Percentiles rank a stretch among this genome's conserved stretches.
Conservation (phyloP, 1,284 basidiomycete species). For the Leccinum pachyderme region DNA sequence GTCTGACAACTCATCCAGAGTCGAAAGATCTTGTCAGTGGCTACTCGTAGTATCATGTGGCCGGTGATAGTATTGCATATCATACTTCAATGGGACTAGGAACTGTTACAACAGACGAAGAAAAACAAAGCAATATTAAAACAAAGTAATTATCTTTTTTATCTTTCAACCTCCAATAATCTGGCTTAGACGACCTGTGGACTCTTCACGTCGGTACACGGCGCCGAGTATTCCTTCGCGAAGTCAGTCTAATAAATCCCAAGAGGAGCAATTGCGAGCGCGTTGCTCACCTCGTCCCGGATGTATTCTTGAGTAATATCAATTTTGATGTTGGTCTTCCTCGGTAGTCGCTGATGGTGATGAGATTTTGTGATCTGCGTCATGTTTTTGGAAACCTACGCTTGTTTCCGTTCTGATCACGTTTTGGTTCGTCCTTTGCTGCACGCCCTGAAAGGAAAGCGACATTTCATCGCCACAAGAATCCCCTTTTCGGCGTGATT, state of each 20-base stretch:
- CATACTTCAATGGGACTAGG: no score
- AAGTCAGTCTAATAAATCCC: constrained; percentile 3
- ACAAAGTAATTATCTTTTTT: not conserved
- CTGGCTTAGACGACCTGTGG: constrained; percentile 19
- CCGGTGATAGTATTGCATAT: no score
- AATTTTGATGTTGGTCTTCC: constrained; percentile 36
- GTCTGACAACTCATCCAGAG: no score
- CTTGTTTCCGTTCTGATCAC: constrained; percentile 16
- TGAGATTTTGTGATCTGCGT: constrained; percentile 8
- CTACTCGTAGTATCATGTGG: no score
- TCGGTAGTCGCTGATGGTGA: constrained; percentile 21
- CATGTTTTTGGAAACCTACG: constrained; percentile 6
- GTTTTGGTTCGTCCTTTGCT: constrained; percentile 27
- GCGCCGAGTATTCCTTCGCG: constrained; percentile 19
- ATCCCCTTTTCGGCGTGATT: constrained; percentile 32
- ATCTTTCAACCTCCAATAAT: not conserved
- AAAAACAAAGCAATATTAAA: constrained; percentile 4
- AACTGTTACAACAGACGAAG: not conserved
- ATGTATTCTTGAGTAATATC: constrained; percentile 34
- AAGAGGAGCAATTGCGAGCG: not conserved
- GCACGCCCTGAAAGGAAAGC: constrained; percentile 31
- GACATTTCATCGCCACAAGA: constrained; percentile 31
- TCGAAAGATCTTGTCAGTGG: no score
- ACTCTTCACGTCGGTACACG: constrained; percentile 14
- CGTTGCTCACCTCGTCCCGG: constrained; percentile 29